A percentile compares a stretch with the other conserved stretches of the same genome.
Conservation (phyloP, 257 asterid genomes). For the Thymus quinquecostatus region DNA sequence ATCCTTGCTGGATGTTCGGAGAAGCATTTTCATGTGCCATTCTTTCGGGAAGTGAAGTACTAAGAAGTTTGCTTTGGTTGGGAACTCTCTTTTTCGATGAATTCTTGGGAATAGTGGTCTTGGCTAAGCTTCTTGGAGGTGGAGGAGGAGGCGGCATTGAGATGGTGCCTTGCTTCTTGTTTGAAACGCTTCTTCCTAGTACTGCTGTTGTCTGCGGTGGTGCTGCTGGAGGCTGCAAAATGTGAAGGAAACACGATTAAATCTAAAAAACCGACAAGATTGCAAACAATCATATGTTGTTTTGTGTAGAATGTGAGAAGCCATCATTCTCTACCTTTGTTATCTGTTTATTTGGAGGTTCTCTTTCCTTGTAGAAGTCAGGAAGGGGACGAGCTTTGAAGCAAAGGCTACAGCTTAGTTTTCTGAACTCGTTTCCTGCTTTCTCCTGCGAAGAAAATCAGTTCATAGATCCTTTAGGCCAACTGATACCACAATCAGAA, state of each 20-base stretch:
- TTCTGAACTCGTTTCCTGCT: constrained; percentile 67
- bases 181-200: constrained; percentile 44
- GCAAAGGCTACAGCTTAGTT: constrained; percentile 71
- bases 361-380: constrained; percentile 67
- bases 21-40: constrained; percentile 55
- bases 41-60: constrained; percentile 41
- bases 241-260: neutral
- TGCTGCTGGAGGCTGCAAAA: constrained; percentile 49
- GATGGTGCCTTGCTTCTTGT: constrained; percentile 45
- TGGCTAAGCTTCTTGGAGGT: constrained; percentile 43
- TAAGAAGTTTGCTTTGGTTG: constrained; percentile 29
- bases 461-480: neutral
- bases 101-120: constrained; percentile 46
- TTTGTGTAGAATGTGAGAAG: constrained; percentile 7
- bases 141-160: constrained; percentile 62
- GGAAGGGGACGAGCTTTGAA: constrained; percentile 85
- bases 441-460: constrained; percentile 63
- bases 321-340: constrained; percentile 42
- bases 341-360: constrained; percentile 41
- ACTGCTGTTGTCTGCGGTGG: constrained; percentile 50
- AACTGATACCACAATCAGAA: neutral
- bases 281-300: neutral
- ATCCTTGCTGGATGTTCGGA: constrained; percentile 56
- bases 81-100: constrained; percentile 35
- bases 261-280: neutral